Evolutionary conservation across 2,329 filamentous ascomycete species (phyloP).

Genomic region (Beauveria scarabaeidicola): DNA sequence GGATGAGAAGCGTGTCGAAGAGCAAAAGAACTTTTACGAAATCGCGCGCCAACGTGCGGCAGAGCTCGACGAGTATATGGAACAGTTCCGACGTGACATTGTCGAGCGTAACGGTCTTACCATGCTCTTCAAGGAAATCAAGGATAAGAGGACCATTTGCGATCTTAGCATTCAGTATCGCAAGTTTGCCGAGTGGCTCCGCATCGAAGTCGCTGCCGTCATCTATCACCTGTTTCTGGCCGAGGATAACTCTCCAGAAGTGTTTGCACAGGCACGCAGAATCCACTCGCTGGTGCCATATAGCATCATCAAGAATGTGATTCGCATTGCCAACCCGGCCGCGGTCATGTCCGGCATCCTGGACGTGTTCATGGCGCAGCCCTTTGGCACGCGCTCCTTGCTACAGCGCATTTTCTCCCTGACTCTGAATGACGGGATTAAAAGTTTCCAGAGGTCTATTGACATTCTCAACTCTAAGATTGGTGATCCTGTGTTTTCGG

Average conservation of each 20-base stretch:
- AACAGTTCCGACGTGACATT: slow-evolving; percentile 66
- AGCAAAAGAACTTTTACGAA: slow-evolving; percentile 92
- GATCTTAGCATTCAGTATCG: slow-evolving; percentile 92
- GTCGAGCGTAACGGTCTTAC: slow-evolving; percentile 75
- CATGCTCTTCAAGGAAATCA: slow-evolving; percentile 87
- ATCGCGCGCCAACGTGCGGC: slow-evolving; percentile 83
- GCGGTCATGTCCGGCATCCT: slow-evolving; percentile 94
- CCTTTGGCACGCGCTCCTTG: slow-evolving; percentile 80
- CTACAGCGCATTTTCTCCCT: slow-evolving; percentile 92
- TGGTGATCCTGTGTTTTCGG: slow-evolving; percentile 67
- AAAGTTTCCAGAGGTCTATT: slow-evolving; percentile 76
- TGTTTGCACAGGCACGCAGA: slow-evolving; percentile 87
- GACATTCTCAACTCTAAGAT: slow-evolving; percentile 70
- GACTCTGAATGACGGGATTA: slow-evolving; percentile 84
- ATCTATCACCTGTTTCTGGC: slow-evolving; percentile 96
- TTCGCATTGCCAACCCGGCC: slow-evolving; percentile 90
- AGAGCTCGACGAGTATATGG: slow-evolving; percentile 97
- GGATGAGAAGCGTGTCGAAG: slow-evolving; percentile 81
- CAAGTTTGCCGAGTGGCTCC: slow-evolving; percentile 96
- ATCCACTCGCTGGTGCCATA: slow-evolving; percentile 96
- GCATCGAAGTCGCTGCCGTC: slow-evolving; percentile 93
- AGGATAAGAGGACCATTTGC: slow-evolving; percentile 75
- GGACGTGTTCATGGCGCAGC: slow-evolving; percentile 91
- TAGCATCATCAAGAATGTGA: slow-evolving; percentile 88
- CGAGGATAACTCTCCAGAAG: slow-evolving; percentile 93